Percentiles rank a stretch among this genome's conserved stretches.
phyloP scores from a whole-genome alignment of 257 asterid genomes.

The Gardenia jasminoides region DNA sequence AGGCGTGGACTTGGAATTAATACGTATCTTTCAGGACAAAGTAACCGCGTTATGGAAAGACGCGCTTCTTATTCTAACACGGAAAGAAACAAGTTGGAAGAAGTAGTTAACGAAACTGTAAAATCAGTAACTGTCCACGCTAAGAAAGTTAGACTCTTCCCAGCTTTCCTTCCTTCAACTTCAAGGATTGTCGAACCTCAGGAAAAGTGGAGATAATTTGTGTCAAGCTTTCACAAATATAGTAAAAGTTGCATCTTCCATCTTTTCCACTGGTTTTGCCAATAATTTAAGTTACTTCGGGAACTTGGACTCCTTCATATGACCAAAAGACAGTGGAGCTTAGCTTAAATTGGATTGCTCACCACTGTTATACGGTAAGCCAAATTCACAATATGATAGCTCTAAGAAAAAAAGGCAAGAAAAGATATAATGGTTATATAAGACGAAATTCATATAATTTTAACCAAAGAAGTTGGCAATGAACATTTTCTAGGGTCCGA shows the following conservation, averaged over 20 bases:
- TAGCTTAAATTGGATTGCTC: background rate
- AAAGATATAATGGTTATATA: too few species aligned
- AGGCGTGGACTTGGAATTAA: background rate
- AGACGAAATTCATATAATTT: too few species aligned
- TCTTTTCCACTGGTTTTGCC: background rate
- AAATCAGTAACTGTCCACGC: background rate
- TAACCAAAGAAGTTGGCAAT: too few species aligned
- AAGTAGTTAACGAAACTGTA: background rate
- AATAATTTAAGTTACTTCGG: background rate
- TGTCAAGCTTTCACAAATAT: background rate
- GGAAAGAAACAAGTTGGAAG: background rate
- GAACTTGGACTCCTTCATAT: background rate
- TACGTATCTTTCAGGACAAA: background rate
- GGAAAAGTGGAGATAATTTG: background rate
- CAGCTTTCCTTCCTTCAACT: background rate
- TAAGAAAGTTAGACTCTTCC: background rate
- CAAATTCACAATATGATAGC: background rate
- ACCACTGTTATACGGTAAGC: background rate
- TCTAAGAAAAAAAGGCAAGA: background rate
- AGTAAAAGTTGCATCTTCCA: background rate
- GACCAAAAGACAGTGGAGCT: background rate
- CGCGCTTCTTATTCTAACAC: background rate
- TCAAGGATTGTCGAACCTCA: background rate
- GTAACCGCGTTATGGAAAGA: background rate
- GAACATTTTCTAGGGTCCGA: too few species aligned